Percentiles rank a stretch among this genome's conserved stretches.
phyloP scores from a whole-genome alignment of 208 protist species.

The Wallacemonas sp. region DNA sequence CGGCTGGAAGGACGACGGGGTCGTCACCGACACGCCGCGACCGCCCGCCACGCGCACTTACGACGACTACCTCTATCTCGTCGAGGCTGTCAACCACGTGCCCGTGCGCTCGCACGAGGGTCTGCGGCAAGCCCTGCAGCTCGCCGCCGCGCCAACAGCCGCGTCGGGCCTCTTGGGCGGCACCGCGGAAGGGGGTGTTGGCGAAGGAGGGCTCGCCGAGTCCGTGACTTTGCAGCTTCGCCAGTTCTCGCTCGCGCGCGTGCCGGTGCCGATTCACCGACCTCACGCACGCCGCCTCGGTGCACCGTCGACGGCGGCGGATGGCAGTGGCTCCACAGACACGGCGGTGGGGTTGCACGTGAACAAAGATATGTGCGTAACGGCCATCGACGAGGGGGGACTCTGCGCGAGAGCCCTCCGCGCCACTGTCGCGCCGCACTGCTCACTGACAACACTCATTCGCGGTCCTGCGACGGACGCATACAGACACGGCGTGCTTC shows the following conservation, averaged over 20 bases:
- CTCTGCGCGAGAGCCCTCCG: constrained; percentile 47
- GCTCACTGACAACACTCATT: constrained; percentile 51
- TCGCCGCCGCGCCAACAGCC: constrained; percentile 12
- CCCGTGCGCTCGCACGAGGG: constrained; percentile 24
- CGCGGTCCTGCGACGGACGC: background rate
- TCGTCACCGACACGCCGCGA: background rate
- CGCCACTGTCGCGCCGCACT: constrained; percentile 32
- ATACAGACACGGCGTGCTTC: background rate
- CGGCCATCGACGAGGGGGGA: constrained; percentile 30
- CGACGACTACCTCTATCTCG: constrained; percentile 49
- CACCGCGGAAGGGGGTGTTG: background rate
- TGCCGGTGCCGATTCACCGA: constrained; percentile 38
- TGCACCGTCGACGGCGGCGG: background rate
- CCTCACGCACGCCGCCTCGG: constrained; percentile 22
- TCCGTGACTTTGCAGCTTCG: constrained; percentile 60
- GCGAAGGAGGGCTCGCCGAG: constrained; percentile 19
- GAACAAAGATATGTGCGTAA: constrained; percentile 49
- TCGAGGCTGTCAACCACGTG: constrained; percentile 52
- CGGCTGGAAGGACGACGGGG: background rate
- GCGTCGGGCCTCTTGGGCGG: background rate
- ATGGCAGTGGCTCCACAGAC: background rate
- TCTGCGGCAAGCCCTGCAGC: constrained; percentile 21
- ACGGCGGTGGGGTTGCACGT: constrained; percentile 57
- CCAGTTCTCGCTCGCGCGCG: constrained; percentile 52
- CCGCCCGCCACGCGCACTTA: constrained; percentile 5